These are phyloP conservation scores for Gelatoporia subvermispora DNA, from an alignment of 768 basidiomycete species.

Conservation along the genomic window DNA sequence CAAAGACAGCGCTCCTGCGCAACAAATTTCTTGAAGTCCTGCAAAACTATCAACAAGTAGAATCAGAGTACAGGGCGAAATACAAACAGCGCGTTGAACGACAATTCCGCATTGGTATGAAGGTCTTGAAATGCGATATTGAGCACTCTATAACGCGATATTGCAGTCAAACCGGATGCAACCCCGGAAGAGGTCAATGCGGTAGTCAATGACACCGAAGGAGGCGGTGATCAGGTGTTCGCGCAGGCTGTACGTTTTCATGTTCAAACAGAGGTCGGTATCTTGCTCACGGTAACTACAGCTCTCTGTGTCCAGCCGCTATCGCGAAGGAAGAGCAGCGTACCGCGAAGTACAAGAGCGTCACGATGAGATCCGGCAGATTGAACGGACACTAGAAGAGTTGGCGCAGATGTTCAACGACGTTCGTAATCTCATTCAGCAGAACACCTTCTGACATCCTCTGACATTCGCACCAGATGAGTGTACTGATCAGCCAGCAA, in stretches of 20 bases:
- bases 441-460: too few species aligned
- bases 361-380: constrained; percentile 78
- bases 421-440: constrained; percentile 42
- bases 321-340: constrained; percentile 76
- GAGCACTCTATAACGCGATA: not conserved
- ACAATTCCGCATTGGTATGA: constrained; percentile 80
- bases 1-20: constrained; percentile 19
- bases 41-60: constrained; percentile 80
- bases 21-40: constrained; percentile 74
- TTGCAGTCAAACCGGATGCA: constrained; percentile 85
- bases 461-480: constrained; percentile 51
- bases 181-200: constrained; percentile 82
- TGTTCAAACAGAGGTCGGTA: not conserved
- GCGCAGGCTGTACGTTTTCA: constrained; percentile 66
- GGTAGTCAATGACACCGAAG: constrained; percentile 80
- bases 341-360: constrained; percentile 87
- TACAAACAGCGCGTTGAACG: constrained; percentile 81
- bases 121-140: not conserved
- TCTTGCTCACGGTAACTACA: constrained; percentile 22
- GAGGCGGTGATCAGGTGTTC: constrained; percentile 73
- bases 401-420: constrained; percentile 86
- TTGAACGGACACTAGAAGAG: constrained; percentile 85
- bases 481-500: constrained; percentile 71
- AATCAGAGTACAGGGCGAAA: constrained; percentile 71
- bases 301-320: constrained; percentile 75